Evolutionary conservation across 2,329 filamentous ascomycete species (phyloP), one percentile per base, ranked within the genome.

Genomic region (Hyphodiscus sp.): DNA sequence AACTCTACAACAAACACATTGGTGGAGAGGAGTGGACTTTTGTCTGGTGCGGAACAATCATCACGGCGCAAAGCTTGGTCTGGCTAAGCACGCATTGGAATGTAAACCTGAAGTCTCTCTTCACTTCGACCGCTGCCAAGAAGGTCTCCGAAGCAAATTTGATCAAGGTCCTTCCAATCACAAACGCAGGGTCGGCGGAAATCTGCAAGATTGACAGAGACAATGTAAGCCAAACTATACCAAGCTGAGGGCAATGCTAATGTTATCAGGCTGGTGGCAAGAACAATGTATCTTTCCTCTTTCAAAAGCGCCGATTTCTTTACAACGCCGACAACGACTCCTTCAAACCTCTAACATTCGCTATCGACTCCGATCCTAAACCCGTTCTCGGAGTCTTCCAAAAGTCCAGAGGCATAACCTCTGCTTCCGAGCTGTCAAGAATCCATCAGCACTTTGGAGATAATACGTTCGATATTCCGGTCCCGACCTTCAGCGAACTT

Each of bases 41-140:
- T 69, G 89, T 99, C 58, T 99, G 89, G 85, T 82, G 87, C 61
- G 92, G 88, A 65, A 80, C 83, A 62, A 96, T 99, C 68, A 78
- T 95, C 69, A 96, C 91, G 11, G 67, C 87, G 53, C 95, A 99
- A 75, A 85, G 89, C 59, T 79, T 99, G 59, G 75, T 91, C 63
- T 99, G 94, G 92, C 80, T 99, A 58, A 92, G 88, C 75, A 99
- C 94, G 46, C 90, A 97, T 74, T 99, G 94, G 94, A 97, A 89
- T 68, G 90, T 99, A 69, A 85, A 91, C 68, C 76, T 97, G 59
- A 82, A 85, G 67, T 87, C 86, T 20, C 73, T 85, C 56, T 96
- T 97, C 71, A 97, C 88, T 13, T 83, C 91, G 1, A 85, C 78
- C 52, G 81, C 79, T 61, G 88, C 86, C 52, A 80, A 78, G 56